Evolutionary conservation across 805 yeast genomes (phyloP), one percentile per base, ranked within the genome.

Genomic region (Pichia exigua): DNA sequence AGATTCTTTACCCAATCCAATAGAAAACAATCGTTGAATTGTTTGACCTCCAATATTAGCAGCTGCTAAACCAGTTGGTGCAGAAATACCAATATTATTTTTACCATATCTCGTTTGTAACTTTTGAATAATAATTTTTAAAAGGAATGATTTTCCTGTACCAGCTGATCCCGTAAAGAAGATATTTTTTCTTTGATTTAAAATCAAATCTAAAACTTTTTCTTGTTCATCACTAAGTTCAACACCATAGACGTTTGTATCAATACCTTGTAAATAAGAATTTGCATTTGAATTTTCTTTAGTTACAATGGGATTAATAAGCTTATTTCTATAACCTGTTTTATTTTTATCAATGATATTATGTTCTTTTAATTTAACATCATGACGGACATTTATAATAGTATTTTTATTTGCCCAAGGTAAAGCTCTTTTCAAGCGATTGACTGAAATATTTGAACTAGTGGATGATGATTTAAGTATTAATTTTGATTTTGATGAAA

Each of bases 61-160:
- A 0, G 97, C 99, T 0, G 99, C 99, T 55, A 94, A 71, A 1
- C 99, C 99, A 0, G 99, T 94, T 0, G 97, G 87, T 0, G 99
- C 99, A 0, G 98, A 89, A 4, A 94, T 81, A 0, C 95, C 96
- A 4, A 94, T 87, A 0, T 72, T 66, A 13, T 72, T 71, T 1
- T 65, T 61, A 1, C 75, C 72, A 63, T 79, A 74, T 44, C 74
- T 69, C 1, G 59, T 54, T 20, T 67, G 66, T 47, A 89, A 67
- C 27, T 74, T 73, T 20, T 69, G 62, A 21, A 94, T 89, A 27
- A 94, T 70, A 41, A 82, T 80, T 47, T 81, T 68, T 26, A 87
- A 65, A 7, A 87, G 75, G 21, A 81, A 82, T 2, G 95, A 85
- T 64, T 87, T 87, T 69, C 95, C 95, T 1, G 95, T 87, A 67